Percentiles rank a stretch among this genome's conserved stretches.
Evolutionary conservation across 164 flowering plant species (phyloP).

Genomic region (Magnolia sinica): DNA sequence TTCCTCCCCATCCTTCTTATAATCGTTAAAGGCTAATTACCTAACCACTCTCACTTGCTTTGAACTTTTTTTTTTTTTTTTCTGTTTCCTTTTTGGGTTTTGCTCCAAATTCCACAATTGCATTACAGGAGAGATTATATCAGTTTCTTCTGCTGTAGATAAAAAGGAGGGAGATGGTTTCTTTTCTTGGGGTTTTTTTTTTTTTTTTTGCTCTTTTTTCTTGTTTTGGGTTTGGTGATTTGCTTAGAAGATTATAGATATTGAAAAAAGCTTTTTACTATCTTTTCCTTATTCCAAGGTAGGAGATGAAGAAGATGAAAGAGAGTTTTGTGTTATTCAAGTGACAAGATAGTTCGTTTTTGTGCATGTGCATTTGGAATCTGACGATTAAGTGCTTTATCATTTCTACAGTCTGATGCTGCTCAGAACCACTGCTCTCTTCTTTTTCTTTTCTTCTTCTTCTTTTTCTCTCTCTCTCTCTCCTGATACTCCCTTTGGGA

Average conservation of each 20-base stretch:
- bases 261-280: neutral
- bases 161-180: neutral
- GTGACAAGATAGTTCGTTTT: constrained; percentile 3
- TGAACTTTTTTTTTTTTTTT: neutral
- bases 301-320: neutral
- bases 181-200: neutral
- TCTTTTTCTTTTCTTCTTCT: neutral
- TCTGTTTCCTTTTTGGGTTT: neutral
- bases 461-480: neutral
- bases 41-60: neutral
- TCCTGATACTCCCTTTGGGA: neutral
- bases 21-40: neutral
- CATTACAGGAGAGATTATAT: neutral
- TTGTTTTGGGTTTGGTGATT: neutral
- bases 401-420: neutral
- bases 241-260: neutral
- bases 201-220: neutral
- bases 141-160: neutral
- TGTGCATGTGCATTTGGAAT: constrained; percentile 1
- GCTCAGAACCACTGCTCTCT: neutral
- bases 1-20: constrained; percentile 1
- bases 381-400: constrained; percentile 3
- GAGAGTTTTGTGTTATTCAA: neutral
- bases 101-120: neutral
- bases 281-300: neutral